Conservation (phyloP, 176 grass and related monocot genomes). For the Themeda triandra region DNA sequence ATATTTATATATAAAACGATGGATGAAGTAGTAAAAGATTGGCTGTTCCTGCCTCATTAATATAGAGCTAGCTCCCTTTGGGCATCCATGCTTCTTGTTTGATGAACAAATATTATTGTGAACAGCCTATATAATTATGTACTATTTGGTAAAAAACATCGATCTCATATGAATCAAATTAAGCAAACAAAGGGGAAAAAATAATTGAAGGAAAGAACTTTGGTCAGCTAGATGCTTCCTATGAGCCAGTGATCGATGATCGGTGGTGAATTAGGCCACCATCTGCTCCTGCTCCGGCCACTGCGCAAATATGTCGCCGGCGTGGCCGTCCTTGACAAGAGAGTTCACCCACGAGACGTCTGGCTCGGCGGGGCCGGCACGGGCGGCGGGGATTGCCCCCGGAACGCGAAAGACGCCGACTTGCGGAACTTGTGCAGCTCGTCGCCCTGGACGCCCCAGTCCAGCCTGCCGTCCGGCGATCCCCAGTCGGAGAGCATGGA, state of each 20-base stretch:
- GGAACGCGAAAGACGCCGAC: constrained; percentile 81
- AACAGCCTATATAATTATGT: constrained; percentile 57
- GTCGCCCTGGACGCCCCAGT: constrained; percentile 94
- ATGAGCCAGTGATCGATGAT: constrained; percentile 27
- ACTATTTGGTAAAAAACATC: constrained; percentile 47
- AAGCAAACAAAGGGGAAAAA: constrained; percentile 59
- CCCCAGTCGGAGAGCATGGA: constrained; percentile 74
- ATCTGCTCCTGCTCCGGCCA: constrained; percentile 87
- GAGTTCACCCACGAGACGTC: constrained; percentile 68
- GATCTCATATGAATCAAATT: constrained; percentile 64
- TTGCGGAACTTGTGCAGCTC: constrained; percentile 94
- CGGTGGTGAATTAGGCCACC: constrained; percentile 45
- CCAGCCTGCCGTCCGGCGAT: constrained; percentile 77
- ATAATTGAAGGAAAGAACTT: constrained; percentile 92
- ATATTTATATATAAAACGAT: no score
- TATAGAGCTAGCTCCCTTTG: constrained; percentile 79
- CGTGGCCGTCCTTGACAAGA: constrained; percentile 69
- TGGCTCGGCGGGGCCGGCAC: constrained; percentile 27
- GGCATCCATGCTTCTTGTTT: constrained; percentile 53
- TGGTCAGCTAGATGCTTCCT: constrained; percentile 62
- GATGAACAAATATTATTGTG: constrained; percentile 42
- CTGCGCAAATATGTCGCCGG: constrained; percentile 69
- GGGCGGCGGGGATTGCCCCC: constrained; percentile 37
- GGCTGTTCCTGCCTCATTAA: constrained; percentile 51
- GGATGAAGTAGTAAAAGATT: no score